Evolutionary conservation across 345 rosid species (phyloP), one percentile per base, ranked within the genome.

Genomic region (Aquilaria malaccensis): DNA sequence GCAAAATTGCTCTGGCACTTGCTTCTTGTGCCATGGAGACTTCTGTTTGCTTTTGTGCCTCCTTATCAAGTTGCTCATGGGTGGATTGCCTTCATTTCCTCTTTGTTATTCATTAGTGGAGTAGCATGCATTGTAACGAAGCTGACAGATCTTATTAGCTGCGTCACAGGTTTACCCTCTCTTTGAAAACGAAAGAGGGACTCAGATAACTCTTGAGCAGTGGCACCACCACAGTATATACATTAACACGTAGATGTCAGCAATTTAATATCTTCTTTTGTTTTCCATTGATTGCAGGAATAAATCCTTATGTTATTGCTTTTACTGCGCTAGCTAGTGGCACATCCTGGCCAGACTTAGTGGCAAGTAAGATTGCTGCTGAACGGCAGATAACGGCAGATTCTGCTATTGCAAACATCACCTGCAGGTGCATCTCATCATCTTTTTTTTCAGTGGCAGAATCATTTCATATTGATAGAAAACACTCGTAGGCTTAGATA

Each of bases 281-380:
- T 9, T 5, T 67, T 59, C 56, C 15, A 56, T 51, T 14, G 22
- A 14, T 61, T 63, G 62, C 84, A 93, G 98, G 94, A 66, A 79
- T 93, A 76, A 82, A 93, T 79, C 74, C 91, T 61, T 93, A 93
- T 75, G 91, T 93, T 75, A 85, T 93, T 70, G 97, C 97, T 67
- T 87, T 93, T 59, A 93, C 98, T 22, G 97, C 91, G 50, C 74
- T 93, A 57, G 98, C 98, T n/a, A 43, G 69, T 70, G 97, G 97
- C 70, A 89, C 98, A 52, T 93, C 98, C 33, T 93, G 98, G 97
- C 98, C 97, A 29, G 98, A 93, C 69, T 76, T 93, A 62, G 96
- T 93, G 66, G 97, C 97, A 10, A 89, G 98, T 72, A 93, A 89
- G 85, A 93, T 93, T 59, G 98, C 98, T 12, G 96, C 91, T 52